phyloP scores from a whole-genome alignment of 495 filamentous ascomycete genomes.

The Peziza echinospora region DNA sequence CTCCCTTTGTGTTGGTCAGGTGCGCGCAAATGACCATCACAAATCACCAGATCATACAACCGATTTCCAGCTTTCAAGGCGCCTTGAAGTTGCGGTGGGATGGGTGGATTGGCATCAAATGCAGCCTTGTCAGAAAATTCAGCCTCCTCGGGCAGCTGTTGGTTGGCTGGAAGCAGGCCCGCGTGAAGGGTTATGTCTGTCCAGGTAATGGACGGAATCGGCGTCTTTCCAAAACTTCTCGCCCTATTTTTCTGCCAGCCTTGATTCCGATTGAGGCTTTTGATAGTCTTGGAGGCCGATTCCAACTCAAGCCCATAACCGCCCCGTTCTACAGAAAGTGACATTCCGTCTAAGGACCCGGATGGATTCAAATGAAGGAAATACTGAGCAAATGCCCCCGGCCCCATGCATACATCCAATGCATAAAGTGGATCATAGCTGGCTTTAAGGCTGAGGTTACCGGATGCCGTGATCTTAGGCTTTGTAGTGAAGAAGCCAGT shows the following conservation, averaged over 20 bases:
- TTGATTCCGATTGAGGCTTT: no score
- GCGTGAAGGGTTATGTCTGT: slow-evolving; percentile 7
- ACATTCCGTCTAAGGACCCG: slow-evolving; percentile 5
- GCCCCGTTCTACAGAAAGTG: slow-evolving; percentile 3
- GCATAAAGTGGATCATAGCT: not conserved
- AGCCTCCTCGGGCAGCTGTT: not conserved
- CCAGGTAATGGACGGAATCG: not conserved
- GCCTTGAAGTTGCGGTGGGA: not conserved
- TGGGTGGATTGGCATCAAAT: slow-evolving; percentile 1
- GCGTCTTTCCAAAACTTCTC: not conserved
- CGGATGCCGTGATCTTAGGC: not conserved
- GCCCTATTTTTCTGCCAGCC: no score
- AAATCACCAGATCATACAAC: slow-evolving; percentile 32
- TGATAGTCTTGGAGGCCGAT: not conserved
- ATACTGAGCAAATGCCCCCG: slow-evolving; percentile 5
- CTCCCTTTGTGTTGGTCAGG: slow-evolving; percentile 26
- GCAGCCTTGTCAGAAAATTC: slow-evolving; percentile 4
- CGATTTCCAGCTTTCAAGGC: not conserved
- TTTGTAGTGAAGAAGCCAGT: slow-evolving; percentile 1
- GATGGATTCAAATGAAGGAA: slow-evolving; percentile 3
- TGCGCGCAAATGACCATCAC: slow-evolving; percentile 33
- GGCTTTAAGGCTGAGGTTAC: no score
- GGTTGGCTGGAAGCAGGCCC: slow-evolving; percentile 1
- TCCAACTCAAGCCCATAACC: slow-evolving; percentile 2
- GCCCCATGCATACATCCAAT: slow-evolving; percentile 6